Conservation (phyloP, 1,284 basidiomycete genomes). For the Wallemia mellicola region DNA sequence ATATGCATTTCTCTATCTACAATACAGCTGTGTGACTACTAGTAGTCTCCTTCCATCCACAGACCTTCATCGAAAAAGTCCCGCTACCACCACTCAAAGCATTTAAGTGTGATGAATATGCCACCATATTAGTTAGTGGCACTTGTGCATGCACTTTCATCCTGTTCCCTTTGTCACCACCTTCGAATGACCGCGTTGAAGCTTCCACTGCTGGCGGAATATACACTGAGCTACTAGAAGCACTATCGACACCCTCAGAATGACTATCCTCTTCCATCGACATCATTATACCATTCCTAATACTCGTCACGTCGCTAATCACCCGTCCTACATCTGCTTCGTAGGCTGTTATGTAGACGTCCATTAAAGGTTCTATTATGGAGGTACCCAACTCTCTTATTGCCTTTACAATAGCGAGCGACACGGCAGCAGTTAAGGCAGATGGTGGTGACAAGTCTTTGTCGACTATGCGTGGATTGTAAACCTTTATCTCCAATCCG, state of each 20-base stretch:
- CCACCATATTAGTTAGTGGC: slow-evolving; percentile 45
- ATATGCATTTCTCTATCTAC: neutral
- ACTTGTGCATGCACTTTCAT: slow-evolving; percentile 30
- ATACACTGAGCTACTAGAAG: slow-evolving; percentile 40
- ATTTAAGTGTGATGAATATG: slow-evolving; percentile 44
- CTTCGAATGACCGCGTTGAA: slow-evolving; percentile 13
- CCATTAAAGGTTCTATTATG: neutral
- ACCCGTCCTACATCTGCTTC: slow-evolving; percentile 22
- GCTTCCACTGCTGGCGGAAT: slow-evolving; percentile 30
- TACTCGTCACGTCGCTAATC: slow-evolving; percentile 21
- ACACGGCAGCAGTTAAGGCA: neutral
- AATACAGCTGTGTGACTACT: slow-evolving; percentile 9
- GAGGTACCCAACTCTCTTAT: neutral
- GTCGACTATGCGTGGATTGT: neutral
- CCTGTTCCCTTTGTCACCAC: slow-evolving; percentile 11
- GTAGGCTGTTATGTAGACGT: neutral
- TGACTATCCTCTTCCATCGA: slow-evolving; percentile 20
- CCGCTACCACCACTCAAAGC: slow-evolving; percentile 56
- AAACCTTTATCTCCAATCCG: neutral
- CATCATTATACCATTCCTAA: slow-evolving; percentile 13
- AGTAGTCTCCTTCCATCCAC: slow-evolving; percentile 38
- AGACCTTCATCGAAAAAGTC: slow-evolving; percentile 40
- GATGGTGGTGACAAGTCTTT: neutral
- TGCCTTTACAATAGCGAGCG: neutral
- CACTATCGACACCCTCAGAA: slow-evolving; percentile 26